Evolutionary conservation across 768 basidiomycete genomes (phyloP), one percentile per base, ranked within the genome.

Genomic region (Filobasidium wieringae): DNA sequence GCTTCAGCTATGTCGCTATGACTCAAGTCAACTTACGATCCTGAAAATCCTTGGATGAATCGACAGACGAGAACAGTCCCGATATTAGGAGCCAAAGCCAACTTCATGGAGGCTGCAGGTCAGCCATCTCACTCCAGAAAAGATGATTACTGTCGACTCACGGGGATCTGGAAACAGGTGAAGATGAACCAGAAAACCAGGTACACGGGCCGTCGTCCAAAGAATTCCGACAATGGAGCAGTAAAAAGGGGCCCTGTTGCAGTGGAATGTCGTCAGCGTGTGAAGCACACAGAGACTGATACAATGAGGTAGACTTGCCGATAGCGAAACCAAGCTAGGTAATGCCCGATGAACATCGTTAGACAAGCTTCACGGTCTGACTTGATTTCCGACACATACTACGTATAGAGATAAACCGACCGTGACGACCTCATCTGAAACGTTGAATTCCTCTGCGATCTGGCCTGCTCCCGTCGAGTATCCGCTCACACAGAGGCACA

Each of bases 171-270:
- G 43, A 64, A 67, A 17, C 62, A 39, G 36, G 59, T 61, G 56
- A 65, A 67, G 40, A 67, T 55, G 15, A 55, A 39, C 66, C 66
- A 67, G 17, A 58, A 62, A 15, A 67, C 58, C 0, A 67, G 60
- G 31, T 67, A 67, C 22, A 65, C 66, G 24, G 62, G 66, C 51
- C 62, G 36, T 43, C 66, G 40, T 12, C 64, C 66, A 26, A 40
- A 57, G 41, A 54, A 37, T 19, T 53, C 51, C 26, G 45, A 36
- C n/a, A 63, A 40, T 17, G 65, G 65, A 22, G 65, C 65, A 9
- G n/a, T n/a, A n/a, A n/a, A n/a, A n/a, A n/a, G n/a, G n/a, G n/a
- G n/a, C n/a, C n/a, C n/a, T n/a, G n/a, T n/a, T n/a, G n/a, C n/a
- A n/a, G n/a, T n/a, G n/a, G n/a, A n/a, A n/a, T n/a, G n/a, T n/a